A percentile compares a stretch with the other conserved stretches of the same genome.
phyloP scores from a whole-genome alignment of 495 filamentous ascomycete genomes.

The Pseudotulostoma volvatum region DNA sequence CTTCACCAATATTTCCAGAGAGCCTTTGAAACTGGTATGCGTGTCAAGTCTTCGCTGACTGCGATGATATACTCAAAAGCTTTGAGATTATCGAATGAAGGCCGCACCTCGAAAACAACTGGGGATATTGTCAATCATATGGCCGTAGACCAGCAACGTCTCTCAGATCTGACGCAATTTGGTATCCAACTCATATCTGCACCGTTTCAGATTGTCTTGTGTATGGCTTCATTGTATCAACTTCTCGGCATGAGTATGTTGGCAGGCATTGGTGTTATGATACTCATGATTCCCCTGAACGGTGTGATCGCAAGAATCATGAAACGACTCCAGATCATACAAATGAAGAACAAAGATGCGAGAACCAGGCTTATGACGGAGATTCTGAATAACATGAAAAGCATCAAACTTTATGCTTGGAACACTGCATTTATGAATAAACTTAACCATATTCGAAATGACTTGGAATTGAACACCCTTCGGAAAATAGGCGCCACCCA shows the following conservation, averaged over 20 bases:
- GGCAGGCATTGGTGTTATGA: slow-evolving; percentile 91
- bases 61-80: slow-evolving; percentile 87
- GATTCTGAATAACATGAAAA: slow-evolving; percentile 98
- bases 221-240: slow-evolving; percentile 90
- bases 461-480: slow-evolving; percentile 85
- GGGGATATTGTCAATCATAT: slow-evolving; percentile 99
- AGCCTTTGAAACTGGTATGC: slow-evolving; percentile 90
- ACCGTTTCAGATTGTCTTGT: slow-evolving; percentile 88
- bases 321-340: slow-evolving; percentile 84
- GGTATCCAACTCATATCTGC: slow-evolving; percentile 91
- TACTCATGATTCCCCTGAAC: slow-evolving; percentile 94
- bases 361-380: slow-evolving; percentile 89
- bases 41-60: slow-evolving; percentile 77
- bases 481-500: slow-evolving; percentile 91
- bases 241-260: slow-evolving; percentile 88
- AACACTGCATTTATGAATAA: slow-evolving; percentile 93
- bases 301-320: slow-evolving; percentile 82
- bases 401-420: slow-evolving; percentile 98
- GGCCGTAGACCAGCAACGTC: slow-evolving; percentile 89
- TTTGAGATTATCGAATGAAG: slow-evolving; percentile 81
- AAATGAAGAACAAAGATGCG: slow-evolving; percentile 99
- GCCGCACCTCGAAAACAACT: slow-evolving; percentile 74
- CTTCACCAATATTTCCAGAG: slow-evolving; percentile 95
- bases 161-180: slow-evolving; percentile 91
- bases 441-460: slow-evolving; percentile 86